These are phyloP conservation scores for Ceratobasidium sp. DNA, from an alignment of 1,284 basidiomycete genomes.

Conservation along the genomic window DNA sequence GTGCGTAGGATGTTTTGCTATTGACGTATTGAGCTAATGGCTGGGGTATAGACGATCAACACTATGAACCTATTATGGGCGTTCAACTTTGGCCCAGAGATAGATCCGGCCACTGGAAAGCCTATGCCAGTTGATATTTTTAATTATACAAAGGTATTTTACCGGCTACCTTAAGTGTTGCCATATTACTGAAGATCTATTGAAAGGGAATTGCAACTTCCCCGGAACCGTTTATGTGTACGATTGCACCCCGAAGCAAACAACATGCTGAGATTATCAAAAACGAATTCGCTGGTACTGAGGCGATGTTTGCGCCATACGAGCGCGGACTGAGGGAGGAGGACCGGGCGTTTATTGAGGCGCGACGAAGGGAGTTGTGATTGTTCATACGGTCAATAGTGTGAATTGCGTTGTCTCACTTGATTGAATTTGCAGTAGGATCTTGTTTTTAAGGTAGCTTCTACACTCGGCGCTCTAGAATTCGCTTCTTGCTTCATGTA, in stretches of 20 bases:
- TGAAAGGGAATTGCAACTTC: conserved; percentile 35
- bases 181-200: neutral
- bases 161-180: too few relatives aligned
- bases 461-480: too few relatives aligned
- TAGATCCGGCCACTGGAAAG: conserved; percentile 37
- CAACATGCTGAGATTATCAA: conserved; percentile 40
- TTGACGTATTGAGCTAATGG: too few relatives aligned
- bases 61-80: conserved; percentile 44
- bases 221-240: conserved; percentile 45
- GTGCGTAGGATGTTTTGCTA: too few relatives aligned
- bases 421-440: too few relatives aligned
- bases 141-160: conserved; percentile 36
- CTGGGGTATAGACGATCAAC: too few relatives aligned
- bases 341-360: too few relatives aligned
- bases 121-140: conserved; percentile 34
- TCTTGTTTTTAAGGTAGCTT: too few relatives aligned
- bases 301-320: conserved; percentile 35
- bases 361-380: too few relatives aligned
- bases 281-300: conserved; percentile 40
- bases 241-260: conserved; percentile 41
- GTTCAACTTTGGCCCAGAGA: conserved; percentile 39
- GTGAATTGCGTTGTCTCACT: too few relatives aligned
- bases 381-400: too few relatives aligned
- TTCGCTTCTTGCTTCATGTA: too few relatives aligned
- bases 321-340: conserved; percentile 39